Evolutionary conservation across 2,329 filamentous ascomycete species (phyloP).

Genomic region (Fusarium hostae): DNA sequence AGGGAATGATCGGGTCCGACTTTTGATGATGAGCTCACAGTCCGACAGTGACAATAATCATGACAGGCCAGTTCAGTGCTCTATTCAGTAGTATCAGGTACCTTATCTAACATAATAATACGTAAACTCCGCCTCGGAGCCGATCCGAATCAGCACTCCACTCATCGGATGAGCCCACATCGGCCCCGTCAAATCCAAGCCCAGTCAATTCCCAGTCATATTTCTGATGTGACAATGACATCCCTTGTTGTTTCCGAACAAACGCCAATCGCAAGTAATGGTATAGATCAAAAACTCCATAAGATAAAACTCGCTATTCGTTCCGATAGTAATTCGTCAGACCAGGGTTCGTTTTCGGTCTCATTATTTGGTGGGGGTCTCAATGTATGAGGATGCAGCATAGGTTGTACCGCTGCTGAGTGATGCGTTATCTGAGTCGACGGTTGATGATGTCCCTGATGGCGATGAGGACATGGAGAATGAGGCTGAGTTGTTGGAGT

Average conservation of each 20-base stretch:
- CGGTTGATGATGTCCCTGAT: not conserved
- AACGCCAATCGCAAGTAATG: constrained; percentile 37
- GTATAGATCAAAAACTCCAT: constrained; percentile 30
- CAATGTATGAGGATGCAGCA: constrained; percentile 37
- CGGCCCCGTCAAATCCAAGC: constrained; percentile 15
- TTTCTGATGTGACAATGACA: not conserved
- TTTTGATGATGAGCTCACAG: not conserved
- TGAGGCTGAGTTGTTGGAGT: constrained; percentile 29
- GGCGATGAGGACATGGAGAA: constrained; percentile 20
- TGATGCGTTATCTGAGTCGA: constrained; percentile 41
- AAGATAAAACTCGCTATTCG: constrained; percentile 7
- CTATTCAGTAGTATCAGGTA: not conserved
- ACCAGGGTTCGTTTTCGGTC: not conserved
- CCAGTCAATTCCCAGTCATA: not conserved
- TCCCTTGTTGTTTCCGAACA: constrained; percentile 23
- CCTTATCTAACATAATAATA: not conserved
- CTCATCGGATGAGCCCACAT: constrained; percentile 14
- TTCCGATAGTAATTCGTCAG: constrained; percentile 17
- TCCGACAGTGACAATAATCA: not conserved
- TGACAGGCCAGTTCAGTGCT: not conserved
- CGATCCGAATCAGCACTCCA: constrained; percentile 21
- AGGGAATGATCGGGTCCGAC: not conserved
- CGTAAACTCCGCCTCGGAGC: constrained; percentile 23
- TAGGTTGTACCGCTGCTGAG: constrained; percentile 38
- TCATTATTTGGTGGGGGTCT: constrained; percentile 39